Conservation (phyloP, 2,329 filamentous ascomycete species). For the Phaeosphaeriaceae sp. region DNA sequence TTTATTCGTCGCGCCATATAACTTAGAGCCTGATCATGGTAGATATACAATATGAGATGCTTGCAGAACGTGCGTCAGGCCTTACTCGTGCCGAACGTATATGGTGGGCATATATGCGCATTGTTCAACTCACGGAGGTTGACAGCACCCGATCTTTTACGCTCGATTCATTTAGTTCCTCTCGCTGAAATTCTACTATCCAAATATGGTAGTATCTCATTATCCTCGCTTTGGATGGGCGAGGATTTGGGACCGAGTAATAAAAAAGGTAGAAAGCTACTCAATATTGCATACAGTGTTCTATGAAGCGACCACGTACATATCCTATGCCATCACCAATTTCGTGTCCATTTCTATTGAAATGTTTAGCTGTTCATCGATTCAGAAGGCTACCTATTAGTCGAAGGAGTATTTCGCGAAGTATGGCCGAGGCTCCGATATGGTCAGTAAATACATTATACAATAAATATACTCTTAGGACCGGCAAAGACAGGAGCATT, state of each 20-base stretch:
- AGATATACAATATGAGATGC: background rate
- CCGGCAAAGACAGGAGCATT: conserved; percentile 34
- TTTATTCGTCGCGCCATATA: background rate
- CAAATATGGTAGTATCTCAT: background rate
- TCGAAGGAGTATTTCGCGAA: conserved; percentile 41
- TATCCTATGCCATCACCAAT: conserved; percentile 53
- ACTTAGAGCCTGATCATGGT: background rate
- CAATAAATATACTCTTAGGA: conserved; percentile 14
- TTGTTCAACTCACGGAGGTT: background rate
- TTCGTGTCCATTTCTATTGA: conserved; percentile 42
- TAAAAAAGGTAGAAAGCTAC: conserved; percentile 53
- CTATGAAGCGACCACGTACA: conserved; percentile 48
- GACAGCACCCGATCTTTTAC: background rate
- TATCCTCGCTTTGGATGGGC: conserved; percentile 8
- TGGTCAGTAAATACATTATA: conserved; percentile 43
- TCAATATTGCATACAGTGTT: conserved; percentile 48
- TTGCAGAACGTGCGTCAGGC: background rate
- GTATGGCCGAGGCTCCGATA: conserved; percentile 47
- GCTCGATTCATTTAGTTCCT: background rate
- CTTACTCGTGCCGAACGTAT: background rate
- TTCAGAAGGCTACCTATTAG: background rate
- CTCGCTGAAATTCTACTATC: background rate
- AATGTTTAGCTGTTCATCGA: background rate
- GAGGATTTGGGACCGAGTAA: conserved; percentile 40
- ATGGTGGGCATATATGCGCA: background rate